Conservation (phyloP, 2,329 filamentous ascomycete species). For the Chaetothyriales sp. region DNA sequence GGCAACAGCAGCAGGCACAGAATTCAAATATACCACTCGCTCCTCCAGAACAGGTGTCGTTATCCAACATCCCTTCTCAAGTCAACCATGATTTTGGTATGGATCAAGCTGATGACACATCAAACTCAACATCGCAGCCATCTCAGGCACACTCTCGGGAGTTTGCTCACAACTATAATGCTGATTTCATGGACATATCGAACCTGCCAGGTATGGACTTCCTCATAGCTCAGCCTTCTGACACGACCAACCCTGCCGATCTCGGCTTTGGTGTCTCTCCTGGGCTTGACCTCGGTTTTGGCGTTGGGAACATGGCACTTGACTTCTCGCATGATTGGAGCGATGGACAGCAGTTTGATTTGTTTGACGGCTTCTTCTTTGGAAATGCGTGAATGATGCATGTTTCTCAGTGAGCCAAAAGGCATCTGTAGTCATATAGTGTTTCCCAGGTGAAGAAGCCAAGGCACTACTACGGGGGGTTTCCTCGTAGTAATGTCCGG, state of each 20-base stretch:
- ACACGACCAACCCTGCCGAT: slow-evolving; percentile 19
- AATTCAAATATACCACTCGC: slow-evolving; percentile 3
- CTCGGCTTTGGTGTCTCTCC: slow-evolving; percentile 18
- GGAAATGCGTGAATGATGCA: slow-evolving; percentile 23
- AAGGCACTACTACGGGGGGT: neutral
- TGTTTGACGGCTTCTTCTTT: slow-evolving; percentile 45
- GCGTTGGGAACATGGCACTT: slow-evolving; percentile 26
- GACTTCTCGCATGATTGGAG: slow-evolving; percentile 34
- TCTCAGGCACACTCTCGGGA: slow-evolving; percentile 2
- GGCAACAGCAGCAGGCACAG: slow-evolving; percentile 4
- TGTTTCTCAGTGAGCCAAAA: neutral
- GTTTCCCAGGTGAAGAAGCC: neutral
- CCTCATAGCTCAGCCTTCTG: slow-evolving; percentile 17
- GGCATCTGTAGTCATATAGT: neutral
- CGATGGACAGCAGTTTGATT: slow-evolving; percentile 33
- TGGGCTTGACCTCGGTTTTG: slow-evolving; percentile 23
- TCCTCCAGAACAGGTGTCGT: neutral
- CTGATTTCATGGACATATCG: slow-evolving; percentile 14
- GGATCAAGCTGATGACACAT: neutral
- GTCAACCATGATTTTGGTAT: slow-evolving; percentile 8
- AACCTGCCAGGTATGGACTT: slow-evolving; percentile 15
- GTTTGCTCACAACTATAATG: slow-evolving; percentile 17
- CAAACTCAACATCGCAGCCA: neutral
- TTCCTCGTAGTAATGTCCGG: neutral
- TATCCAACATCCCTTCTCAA: slow-evolving; percentile 11